Conservation (phyloP, 1,284 basidiomycete genomes). For the Cryptococcus sp. region DNA sequence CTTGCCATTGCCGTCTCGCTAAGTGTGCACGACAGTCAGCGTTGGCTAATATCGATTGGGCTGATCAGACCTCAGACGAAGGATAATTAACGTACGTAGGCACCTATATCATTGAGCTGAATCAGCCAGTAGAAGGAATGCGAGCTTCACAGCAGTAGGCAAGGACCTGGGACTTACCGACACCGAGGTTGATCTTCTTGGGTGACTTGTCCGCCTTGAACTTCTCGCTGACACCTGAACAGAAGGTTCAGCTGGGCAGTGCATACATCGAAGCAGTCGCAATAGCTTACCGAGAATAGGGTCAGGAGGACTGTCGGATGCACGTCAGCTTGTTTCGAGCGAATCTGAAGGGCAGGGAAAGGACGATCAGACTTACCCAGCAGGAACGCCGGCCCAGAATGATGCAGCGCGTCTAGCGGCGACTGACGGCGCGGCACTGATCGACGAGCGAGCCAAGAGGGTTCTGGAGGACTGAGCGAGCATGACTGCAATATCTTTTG, state of each 20-base stretch:
- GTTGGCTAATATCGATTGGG: not conserved
- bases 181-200: conserved; percentile 96
- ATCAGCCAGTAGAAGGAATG: conserved; percentile 27
- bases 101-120: conserved; percentile 24
- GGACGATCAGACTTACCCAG: conserved; percentile 28
- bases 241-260: not conserved
- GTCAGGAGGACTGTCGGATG: conserved; percentile 31
- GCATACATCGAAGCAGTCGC: conserved; percentile 4
- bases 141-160: not conserved
- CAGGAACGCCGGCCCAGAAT: conserved; percentile 35
- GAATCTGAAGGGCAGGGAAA: not conserved
- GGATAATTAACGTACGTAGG: conserved; percentile 40
- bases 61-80: conserved; percentile 6
- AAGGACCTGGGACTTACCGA: conserved; percentile 60
- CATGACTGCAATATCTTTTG: conserved; percentile 8
- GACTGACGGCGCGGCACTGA: not conserved
- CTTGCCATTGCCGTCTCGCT: conserved; percentile 93
- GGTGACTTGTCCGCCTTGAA: conserved; percentile 83
- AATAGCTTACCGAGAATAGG: conserved; percentile 34
- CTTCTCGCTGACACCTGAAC: conserved; percentile 49
- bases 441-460: conserved; percentile 13
- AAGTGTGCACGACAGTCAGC: conserved; percentile 36
- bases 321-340: not conserved
- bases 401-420: conserved; percentile 22
- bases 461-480: conserved; percentile 16